A percentile compares a stretch with the other conserved stretches of the same genome.
These are phyloP conservation scores for Nothophoma quercina DNA, from an alignment of 2,329 filamentous ascomycete genomes.

Conservation along the genomic window DNA sequence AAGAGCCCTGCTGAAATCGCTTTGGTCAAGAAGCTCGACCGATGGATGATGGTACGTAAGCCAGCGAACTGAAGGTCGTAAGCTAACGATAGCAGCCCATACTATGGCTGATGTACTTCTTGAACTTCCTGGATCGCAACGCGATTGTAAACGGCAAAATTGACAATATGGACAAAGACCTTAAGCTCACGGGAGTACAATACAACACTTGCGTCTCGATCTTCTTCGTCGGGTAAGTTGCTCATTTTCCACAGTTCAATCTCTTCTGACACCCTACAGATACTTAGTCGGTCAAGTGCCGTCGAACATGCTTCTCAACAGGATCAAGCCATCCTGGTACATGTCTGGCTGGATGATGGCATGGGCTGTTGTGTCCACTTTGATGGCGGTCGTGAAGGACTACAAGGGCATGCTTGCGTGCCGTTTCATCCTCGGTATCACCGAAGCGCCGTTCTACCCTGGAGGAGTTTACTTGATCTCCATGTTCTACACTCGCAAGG, in stretches of 20 bases:
- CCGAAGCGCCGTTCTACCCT: slow-evolving; percentile 42
- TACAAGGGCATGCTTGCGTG: slow-evolving; percentile 43
- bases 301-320: slow-evolving; percentile 53
- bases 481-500: slow-evolving; percentile 47
- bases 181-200: slow-evolving; percentile 60
- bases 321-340: slow-evolving; percentile 39
- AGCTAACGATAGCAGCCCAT: slow-evolving; percentile 7
- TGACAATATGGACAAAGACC: slow-evolving; percentile 66
- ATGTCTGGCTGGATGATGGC: slow-evolving; percentile 43
- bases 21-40: slow-evolving; percentile 36
- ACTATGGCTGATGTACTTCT: slow-evolving; percentile 30
- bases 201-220: slow-evolving; percentile 70
- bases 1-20: slow-evolving; percentile 33
- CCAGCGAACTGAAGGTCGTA: not conserved
- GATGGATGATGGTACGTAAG: slow-evolving; percentile 31
- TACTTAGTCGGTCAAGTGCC: slow-evolving; percentile 46
- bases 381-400: slow-evolving; percentile 36
- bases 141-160: slow-evolving; percentile 71
- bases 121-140: slow-evolving; percentile 63
- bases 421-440: slow-evolving; percentile 37
- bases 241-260: slow-evolving; percentile 10
- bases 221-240: slow-evolving; percentile 59
- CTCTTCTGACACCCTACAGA: slow-evolving; percentile 32
- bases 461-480: slow-evolving; percentile 48
- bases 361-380: slow-evolving; percentile 46